Conservation (phyloP, 1,284 basidiomycete genomes). For the Boletus albobrunnescens region DNA sequence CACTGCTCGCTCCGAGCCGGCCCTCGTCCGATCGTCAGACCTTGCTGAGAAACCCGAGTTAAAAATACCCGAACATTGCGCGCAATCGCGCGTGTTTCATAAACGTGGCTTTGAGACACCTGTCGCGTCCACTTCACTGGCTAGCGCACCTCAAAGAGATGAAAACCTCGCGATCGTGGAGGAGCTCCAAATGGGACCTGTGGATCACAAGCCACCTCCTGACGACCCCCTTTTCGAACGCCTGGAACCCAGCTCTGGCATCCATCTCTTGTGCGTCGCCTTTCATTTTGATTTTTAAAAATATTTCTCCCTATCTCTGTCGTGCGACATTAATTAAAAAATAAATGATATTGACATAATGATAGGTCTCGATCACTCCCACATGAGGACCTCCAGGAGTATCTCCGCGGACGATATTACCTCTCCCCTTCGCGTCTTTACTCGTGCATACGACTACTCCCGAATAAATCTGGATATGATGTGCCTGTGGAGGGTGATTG, state of each 20-base stretch:
- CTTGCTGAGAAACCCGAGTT: constrained; percentile 20
- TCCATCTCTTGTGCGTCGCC: constrained; percentile 68
- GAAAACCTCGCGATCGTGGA: constrained; percentile 72
- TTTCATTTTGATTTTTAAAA: constrained; percentile 2
- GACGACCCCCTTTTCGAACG: constrained; percentile 72
- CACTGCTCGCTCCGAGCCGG: constrained; percentile 16
- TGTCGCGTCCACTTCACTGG: constrained; percentile 17
- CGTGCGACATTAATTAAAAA: not conserved
- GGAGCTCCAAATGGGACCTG: constrained; percentile 71
- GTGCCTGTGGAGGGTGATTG: constrained; percentile 90
- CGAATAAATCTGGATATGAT: constrained; percentile 81
- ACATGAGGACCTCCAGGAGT: constrained; percentile 77
- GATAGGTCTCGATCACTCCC: constrained; percentile 67
- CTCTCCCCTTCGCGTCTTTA: constrained; percentile 86
- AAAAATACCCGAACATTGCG: constrained; percentile 9
- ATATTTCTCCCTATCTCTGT: not conserved
- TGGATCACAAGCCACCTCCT: constrained; percentile 58
- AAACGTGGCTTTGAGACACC: constrained; percentile 8
- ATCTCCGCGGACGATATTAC: constrained; percentile 81
- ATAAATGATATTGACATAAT: constrained; percentile 10
- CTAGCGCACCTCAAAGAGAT: constrained; percentile 43
- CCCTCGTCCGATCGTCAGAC: constrained; percentile 21
- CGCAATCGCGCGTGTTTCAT: not conserved
- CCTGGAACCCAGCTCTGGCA: constrained; percentile 85
- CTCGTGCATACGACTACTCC: constrained; percentile 72